These are phyloP conservation scores for Suhomyces anneliseae DNA, from an alignment of 1,139 yeast species.

Conservation along the genomic window DNA sequence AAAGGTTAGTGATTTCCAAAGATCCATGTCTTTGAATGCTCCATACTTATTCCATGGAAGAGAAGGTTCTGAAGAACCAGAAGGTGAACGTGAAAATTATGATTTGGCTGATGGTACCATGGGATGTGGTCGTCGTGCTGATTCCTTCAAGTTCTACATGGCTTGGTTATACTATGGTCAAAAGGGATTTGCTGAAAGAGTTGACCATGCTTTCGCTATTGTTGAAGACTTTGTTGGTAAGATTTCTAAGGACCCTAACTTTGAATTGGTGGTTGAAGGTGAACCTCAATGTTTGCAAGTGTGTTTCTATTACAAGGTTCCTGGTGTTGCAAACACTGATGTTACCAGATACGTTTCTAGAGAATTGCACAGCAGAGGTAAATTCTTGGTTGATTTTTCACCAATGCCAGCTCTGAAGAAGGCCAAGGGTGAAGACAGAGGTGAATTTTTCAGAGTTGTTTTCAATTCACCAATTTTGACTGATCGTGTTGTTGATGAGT, in stretches of 20 bases:
- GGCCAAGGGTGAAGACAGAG: constrained; percentile 41
- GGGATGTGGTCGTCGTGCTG: constrained; percentile 91
- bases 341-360: constrained; percentile 65
- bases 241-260: constrained; percentile 37
- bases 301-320: constrained; percentile 72
- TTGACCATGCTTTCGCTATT: constrained; percentile 71
- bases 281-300: constrained; percentile 83
- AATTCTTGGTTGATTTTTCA: constrained; percentile 78
- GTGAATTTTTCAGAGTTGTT: constrained; percentile 85
- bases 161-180: constrained; percentile 83
- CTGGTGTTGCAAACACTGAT: constrained; percentile 44
- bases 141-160: constrained; percentile 73
- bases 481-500: constrained; percentile 39
- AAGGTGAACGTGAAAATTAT: constrained; percentile 54
- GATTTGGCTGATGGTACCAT: constrained; percentile 89
- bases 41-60: constrained; percentile 78
- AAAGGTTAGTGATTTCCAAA: constrained; percentile 62
- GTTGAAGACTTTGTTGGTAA: constrained; percentile 58
- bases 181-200: constrained; percentile 52
- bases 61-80: constrained; percentile 33
- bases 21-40: constrained; percentile 74
- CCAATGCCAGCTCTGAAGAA: constrained; percentile 57
- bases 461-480: constrained; percentile 68
- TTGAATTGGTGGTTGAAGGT: constrained; percentile 46
- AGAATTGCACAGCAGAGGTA: constrained; percentile 60